Conservation (phyloP, 345 rosid genomes). For the Cochlearia excelsa region DNA sequence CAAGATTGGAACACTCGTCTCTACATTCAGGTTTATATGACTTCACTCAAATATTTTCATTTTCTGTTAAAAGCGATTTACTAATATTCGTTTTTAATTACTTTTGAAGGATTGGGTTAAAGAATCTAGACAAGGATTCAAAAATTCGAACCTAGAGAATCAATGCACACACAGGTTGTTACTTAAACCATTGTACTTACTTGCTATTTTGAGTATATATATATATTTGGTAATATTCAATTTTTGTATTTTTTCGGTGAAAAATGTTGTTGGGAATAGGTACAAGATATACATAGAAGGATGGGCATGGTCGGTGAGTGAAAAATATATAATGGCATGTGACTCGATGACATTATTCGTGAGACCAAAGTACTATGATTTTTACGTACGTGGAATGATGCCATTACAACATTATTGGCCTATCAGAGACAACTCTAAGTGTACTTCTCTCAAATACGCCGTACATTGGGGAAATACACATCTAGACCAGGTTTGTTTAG, state of each 20-base stretch:
- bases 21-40: constrained; percentile 25
- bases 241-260: neutral
- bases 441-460: constrained; percentile 58
- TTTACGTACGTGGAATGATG: constrained; percentile 59
- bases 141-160: constrained; percentile 48
- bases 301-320: constrained; percentile 79
- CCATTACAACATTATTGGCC: constrained; percentile 84
- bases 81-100: too few species aligned
- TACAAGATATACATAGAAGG: constrained; percentile 32
- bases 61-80: too few species aligned
- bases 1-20: constrained; percentile 45
- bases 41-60: too few species aligned
- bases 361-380: constrained; percentile 51
- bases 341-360: constrained; percentile 55
- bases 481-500: constrained; percentile 25
- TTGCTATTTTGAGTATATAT: neutral
- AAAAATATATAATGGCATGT: constrained; percentile 79
- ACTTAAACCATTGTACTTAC: neutral
- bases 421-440: constrained; percentile 47
- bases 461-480: constrained; percentile 75
- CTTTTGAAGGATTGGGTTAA: constrained; percentile 48
- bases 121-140: constrained; percentile 43
- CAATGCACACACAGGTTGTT: constrained; percentile 63
- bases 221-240: neutral
- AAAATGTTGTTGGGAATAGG: constrained; percentile 31